Base-by-base conservation (phyloP, 352 stramenopile genomes). In the Albugo laibachii region DNA sequence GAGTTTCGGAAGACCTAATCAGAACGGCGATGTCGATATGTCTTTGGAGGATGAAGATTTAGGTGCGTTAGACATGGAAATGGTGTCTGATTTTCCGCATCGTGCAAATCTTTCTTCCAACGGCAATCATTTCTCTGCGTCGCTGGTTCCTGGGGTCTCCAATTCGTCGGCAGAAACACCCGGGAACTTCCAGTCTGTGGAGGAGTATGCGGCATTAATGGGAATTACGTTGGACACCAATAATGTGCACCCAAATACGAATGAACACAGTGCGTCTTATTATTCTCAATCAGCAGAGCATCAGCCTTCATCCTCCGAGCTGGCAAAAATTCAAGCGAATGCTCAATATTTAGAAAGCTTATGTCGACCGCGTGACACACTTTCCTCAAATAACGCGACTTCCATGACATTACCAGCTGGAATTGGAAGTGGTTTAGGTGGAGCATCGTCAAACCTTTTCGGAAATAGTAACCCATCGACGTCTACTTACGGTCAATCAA, bases 141-240 rank as follows among this genome's bases (percentile, higher is more conserved):
- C 38, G 8, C 16, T 43, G 38, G 38, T 43, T 10, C 38, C 38
- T 19, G 38, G 38, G 3, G 38, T 43, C 16, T 24, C 16, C 3
- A 24, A 43, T 43, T 3, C 38, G 3, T 43, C 38, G 16, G 20
- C 16, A 8, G 38, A 43, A 24, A 43, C 20, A 24, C 24, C 24
- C 24, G 24, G 24, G 16, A 51, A 50, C 20, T 54, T 58, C 27
- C 54, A 62, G 19, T 74, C 69, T 4, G 78, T 89, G 47, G 76
- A 89, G 48, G 76, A 82, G 45, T 89, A 89, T 50, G 76, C 76
- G 5, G 65, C 63, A 15, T 61, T 86, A 12, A 89, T 89, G 71
- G 76, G 76, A 31, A 79, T 89, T 45, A 89, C 84, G 44, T 66
- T 89, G 39, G 76, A 88, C 50, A 69, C 45, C 61, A 31, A 31